Conservation (phyloP, 768 basidiomycete genomes). For the Trametes sanguinea region DNA sequence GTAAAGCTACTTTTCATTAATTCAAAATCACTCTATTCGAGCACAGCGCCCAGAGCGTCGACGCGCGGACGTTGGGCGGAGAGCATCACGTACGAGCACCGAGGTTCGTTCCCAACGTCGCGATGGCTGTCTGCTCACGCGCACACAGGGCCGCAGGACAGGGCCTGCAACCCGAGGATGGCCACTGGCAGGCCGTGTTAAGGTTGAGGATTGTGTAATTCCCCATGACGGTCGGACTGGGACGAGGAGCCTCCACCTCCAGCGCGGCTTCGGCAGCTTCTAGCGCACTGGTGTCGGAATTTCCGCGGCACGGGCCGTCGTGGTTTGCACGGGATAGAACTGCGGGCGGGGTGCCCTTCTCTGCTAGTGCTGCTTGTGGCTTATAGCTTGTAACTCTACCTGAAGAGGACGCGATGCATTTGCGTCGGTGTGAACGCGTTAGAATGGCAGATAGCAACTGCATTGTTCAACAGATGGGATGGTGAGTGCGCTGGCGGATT, state of each 20-base stretch:
- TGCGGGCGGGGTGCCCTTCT: background rate
- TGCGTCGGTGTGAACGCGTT: background rate
- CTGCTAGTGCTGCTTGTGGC: background rate
- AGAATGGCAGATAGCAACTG: too few relatives aligned
- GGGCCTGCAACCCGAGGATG: background rate
- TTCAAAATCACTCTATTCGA: too few relatives aligned
- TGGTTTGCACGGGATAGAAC: background rate
- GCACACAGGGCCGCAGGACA: background rate
- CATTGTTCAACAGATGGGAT: too few relatives aligned
- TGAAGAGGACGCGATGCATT: too few relatives aligned
- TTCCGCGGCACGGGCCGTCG: slow-evolving; percentile 15
- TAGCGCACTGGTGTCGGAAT: slow-evolving; percentile 17
- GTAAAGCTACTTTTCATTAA: too few relatives aligned
- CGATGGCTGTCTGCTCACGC: slow-evolving; percentile 1
- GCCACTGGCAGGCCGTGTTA: background rate
- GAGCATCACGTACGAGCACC: background rate
- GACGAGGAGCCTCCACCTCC: slow-evolving; percentile 13
- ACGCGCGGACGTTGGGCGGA: too few relatives aligned
- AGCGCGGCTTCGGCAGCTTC: slow-evolving; percentile 13
- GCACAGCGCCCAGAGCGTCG: too few relatives aligned
- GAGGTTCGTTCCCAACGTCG: slow-evolving; percentile 8
- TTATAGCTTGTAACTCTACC: background rate
- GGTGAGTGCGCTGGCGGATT: background rate
- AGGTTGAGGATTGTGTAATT: slow-evolving; percentile 14
- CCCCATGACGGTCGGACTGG: slow-evolving; percentile 10